Evolutionary conservation across 371 early-diverging fungal species (phyloP), one percentile per base, ranked within the genome.

Genomic region (Nematocida ausubeli): DNA sequence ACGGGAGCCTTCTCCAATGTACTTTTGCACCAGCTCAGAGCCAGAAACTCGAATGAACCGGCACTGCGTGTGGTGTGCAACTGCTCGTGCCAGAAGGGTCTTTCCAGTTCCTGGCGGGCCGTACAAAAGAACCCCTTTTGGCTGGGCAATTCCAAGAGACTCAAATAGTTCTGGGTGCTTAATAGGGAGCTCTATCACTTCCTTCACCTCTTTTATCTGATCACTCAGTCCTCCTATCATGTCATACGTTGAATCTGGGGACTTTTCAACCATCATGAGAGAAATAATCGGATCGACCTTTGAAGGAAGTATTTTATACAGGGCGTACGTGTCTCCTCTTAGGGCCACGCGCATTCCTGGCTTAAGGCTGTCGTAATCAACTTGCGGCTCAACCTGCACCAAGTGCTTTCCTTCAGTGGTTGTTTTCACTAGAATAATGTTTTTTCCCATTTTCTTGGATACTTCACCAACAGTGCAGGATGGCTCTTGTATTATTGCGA

Each of bases 241-340:
- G 71, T 95, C 96, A 84, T 99, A 99, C 39, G 97, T 95, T 52
- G 95, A 93, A 85, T 96, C 96, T 7, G 99, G 99, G 37, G 95
- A 95, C 87, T 99, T 97, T 84, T 99, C 99, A 4, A 97, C 94
- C 92, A 95, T 97, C 98, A 99, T 97, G 83, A 99, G 89, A 19
- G 92, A 91, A 35, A 95, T 93, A 32, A 93, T 87, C 22, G 95
- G 95, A 85, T 95, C 95, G 69, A 93, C 90, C 83, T 92, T 92
- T 82, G 92, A 92, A 60, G 95, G 95, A 72, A 95, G 87, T 50
- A 95, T 90, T 84, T 92, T 91, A 87, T 93, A 90, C 39, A 97
- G 89, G 68, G 84, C 85, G 81, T 89, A 90, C 3, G 92, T 90
- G 85, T 97, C 97, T 82, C 92, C 90, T 56, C 93, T 90, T 54